Base-by-base conservation (phyloP, 1,284 basidiomycete species). In the Heterobasidion irregulare region DNA sequence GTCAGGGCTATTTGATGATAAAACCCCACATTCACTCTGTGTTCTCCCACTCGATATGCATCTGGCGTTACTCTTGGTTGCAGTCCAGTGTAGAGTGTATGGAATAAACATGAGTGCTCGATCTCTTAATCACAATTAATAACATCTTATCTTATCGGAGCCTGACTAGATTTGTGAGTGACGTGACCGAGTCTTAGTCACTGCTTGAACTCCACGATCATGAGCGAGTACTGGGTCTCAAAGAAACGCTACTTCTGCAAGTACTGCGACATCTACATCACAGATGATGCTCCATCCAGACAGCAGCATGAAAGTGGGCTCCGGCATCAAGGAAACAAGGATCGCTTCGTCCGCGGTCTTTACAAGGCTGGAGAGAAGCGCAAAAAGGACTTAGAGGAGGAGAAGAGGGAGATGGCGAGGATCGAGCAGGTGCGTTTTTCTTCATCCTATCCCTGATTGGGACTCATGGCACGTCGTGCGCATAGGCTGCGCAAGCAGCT, bases 331-430 rank as follows among this genome's bases (percentile, higher is more conserved):
- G 94, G 94, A 50, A 97, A 92, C 69, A 85, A 92, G 59, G 94
- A 98, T 66, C 80, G 94, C 8, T 96, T 89, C 70, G 90, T 99
- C 53, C 79, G 92, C 46, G 84, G 89, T 46, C 80, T 98, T 34
- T 99, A 99, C 79, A 96, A 96, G 74, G 75, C 84, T n/a, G 89
- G 94, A 5, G 92, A 94, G 72, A 86, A 87, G 72, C 82, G 84
- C 54, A 91, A 92, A 74, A 84, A 88, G 68, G 94, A 97, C 62
- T 77, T 79, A 50, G 91, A 89, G 54, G 87, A 93, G 64, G 93
- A 95, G 72, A 87, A 83, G 63, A 75, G 84, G 59, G 92, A 97
- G 66, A 92, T 98, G 79, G 85, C 77, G 12, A 75, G 84, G 55
- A 88, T 99, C 57, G 92, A 98, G 63, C 82, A 79, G 72, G 94